Percentiles rank a stretch among this genome's conserved stretches.
phyloP scores from a whole-genome alignment of 768 basidiomycete genomes.

The Trametes meyenii region DNA sequence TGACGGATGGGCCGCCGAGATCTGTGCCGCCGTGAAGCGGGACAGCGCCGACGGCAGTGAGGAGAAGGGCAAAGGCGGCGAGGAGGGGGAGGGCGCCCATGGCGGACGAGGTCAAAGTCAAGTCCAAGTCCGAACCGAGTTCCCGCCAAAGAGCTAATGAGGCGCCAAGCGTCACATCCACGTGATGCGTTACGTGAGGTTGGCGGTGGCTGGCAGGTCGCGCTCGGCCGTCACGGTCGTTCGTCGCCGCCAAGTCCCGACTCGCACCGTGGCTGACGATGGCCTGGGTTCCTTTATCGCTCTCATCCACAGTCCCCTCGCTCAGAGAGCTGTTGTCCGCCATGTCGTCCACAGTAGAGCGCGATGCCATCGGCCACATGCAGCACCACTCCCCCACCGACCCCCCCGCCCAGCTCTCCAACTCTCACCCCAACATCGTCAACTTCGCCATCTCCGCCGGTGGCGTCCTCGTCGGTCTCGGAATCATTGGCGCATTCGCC shows the following conservation, averaged over 20 bases:
- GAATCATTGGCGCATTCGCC: constrained; percentile 10
- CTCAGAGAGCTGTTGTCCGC: neutral
- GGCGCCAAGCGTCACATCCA: too few relatives aligned
- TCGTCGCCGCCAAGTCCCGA: too few relatives aligned
- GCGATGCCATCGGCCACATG: constrained; percentile 1
- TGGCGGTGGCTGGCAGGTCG: too few relatives aligned
- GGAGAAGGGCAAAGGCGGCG: neutral
- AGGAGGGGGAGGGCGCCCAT: neutral
- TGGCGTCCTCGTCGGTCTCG: constrained; percentile 15
- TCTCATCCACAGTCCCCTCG: neutral
- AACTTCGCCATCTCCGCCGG: constrained; percentile 20
- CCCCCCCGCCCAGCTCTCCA: constrained; percentile 12
- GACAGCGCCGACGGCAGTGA: neutral
- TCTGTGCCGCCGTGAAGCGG: neutral
- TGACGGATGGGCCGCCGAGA: neutral
- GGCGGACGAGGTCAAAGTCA: neutral
- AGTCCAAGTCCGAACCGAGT: too few relatives aligned
- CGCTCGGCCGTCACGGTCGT: too few relatives aligned
- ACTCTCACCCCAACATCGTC: constrained; percentile 18
- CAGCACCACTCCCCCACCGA: constrained; percentile 7
- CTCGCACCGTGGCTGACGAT: too few relatives aligned
- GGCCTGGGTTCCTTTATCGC: too few relatives aligned
- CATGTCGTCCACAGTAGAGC: constrained; percentile 1
- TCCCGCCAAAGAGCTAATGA: too few relatives aligned
- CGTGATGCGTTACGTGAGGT: too few relatives aligned